Evolutionary conservation across 192 early-diverging fungal genomes (phyloP).

Genomic region (Coemansia sp.): DNA sequence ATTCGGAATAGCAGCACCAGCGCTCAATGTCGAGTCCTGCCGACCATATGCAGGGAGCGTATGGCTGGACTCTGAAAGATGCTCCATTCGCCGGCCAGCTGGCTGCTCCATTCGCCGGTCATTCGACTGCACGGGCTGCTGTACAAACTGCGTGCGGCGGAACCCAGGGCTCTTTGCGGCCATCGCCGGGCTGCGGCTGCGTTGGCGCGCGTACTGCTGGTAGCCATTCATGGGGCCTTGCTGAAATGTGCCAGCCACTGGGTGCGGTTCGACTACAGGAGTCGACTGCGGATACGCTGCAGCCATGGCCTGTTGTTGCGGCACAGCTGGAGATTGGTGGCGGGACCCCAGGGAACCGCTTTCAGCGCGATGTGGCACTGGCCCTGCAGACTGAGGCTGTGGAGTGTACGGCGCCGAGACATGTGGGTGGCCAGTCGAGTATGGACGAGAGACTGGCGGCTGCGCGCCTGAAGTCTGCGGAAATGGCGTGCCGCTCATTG

Average conservation of each 20-base stretch:
- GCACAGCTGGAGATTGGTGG: slow-evolving; percentile 30
- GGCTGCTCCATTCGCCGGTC: slow-evolving; percentile 2
- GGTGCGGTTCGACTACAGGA: slow-evolving; percentile 10
- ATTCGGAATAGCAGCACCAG: background rate
- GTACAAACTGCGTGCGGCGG: slow-evolving; percentile 16
- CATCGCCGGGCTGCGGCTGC: slow-evolving; percentile 36
- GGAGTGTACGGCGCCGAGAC: slow-evolving; percentile 14
- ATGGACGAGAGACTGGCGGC: slow-evolving; percentile 20
- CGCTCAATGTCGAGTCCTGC: slow-evolving; percentile 5
- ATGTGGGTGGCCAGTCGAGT: slow-evolving; percentile 24
- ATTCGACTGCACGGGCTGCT: slow-evolving; percentile 11
- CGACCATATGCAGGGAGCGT: background rate
- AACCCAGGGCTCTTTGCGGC: slow-evolving; percentile 18
- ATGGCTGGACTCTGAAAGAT: background rate
- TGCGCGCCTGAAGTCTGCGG: slow-evolving; percentile 29
- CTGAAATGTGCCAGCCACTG: slow-evolving; percentile 26
- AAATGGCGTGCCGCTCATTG: slow-evolving; percentile 18
- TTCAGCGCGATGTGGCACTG: slow-evolving; percentile 18
- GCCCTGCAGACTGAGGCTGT: slow-evolving; percentile 19
- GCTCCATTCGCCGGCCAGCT: slow-evolving; percentile 1
- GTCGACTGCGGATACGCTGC: slow-evolving; percentile 19
- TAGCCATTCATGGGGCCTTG: slow-evolving; percentile 45
- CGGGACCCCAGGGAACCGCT: slow-evolving; percentile 26
- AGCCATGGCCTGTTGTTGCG: slow-evolving; percentile 27
- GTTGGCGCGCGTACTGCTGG: slow-evolving; percentile 12